phyloP scores from a whole-genome alignment of 192 early-diverging fungal species.

The Rhizophagus sp. region DNA sequence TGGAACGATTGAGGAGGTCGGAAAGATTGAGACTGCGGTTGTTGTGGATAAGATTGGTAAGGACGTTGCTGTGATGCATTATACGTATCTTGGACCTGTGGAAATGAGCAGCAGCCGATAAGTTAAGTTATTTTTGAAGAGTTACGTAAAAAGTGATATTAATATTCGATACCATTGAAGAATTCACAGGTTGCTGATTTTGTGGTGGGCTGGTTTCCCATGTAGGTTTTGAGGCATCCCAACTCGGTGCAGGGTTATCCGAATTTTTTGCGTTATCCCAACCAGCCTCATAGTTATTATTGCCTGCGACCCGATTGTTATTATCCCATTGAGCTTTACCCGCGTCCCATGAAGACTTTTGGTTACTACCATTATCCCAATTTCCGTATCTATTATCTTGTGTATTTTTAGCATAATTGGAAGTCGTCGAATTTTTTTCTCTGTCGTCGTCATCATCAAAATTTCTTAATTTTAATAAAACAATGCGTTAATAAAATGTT shows the following conservation, averaged over 20 bases:
- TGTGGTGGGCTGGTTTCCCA: neutral
- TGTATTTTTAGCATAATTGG: neutral
- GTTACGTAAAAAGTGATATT: neutral
- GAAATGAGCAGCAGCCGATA: neutral
- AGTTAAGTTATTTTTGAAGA: neutral
- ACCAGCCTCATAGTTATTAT: too few species aligned
- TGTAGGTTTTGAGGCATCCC: neutral
- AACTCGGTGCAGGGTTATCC: neutral
- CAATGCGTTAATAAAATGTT: neutral
- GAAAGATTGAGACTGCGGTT: neutral
- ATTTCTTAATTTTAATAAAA: neutral
- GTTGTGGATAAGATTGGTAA: neutral
- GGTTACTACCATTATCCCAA: neutral
- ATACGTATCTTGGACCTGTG: neutral
- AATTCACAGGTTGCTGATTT: neutral
- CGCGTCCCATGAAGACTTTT: neutral
- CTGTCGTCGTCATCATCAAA: conserved; percentile 2
- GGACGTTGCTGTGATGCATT: neutral
- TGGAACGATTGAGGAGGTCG: neutral
- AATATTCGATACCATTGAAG: neutral
- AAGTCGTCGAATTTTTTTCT: neutral
- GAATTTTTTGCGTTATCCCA: neutral
- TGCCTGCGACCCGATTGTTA: too few species aligned
- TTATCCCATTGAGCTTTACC: too few species aligned
- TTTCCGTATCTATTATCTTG: neutral